phyloP scores from a whole-genome alignment of 2,329 filamentous ascomycete species.

The Sporothrix globosa region DNA sequence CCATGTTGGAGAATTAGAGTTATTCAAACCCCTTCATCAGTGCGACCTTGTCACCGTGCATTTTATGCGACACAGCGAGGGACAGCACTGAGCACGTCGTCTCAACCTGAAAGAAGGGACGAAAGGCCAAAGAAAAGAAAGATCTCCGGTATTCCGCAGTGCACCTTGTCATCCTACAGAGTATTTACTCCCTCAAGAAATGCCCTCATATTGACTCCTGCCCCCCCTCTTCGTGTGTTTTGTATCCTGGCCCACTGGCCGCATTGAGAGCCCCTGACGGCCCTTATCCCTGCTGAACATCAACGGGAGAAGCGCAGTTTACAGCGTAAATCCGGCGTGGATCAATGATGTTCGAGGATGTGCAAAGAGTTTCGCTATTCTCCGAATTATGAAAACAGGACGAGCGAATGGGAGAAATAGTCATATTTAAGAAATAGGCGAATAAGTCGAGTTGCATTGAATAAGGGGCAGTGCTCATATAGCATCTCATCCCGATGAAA shows the following conservation, averaged over 20 bases:
- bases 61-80: not conserved
- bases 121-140: not conserved
- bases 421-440: not conserved
- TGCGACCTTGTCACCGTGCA: not conserved
- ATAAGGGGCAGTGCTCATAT: not conserved
- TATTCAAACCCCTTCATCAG: conserved; percentile 11
- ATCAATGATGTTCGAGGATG: conserved; percentile 20
- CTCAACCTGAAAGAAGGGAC: not conserved
- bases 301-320: not conserved
- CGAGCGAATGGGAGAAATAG: not conserved
- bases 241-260: conserved; percentile 3
- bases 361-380: not conserved
- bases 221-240: conserved; percentile 5
- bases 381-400: not conserved
- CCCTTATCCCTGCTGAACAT: not conserved
- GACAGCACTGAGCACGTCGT: not conserved
- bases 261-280: not conserved
- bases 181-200: no score
- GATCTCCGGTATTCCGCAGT: not conserved
- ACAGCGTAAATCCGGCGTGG: not conserved
- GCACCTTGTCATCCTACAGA: not conserved
- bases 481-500: not conserved
- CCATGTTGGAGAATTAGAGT: conserved; percentile 26
- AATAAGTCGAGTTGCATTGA: not conserved
- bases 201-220: not conserved